Evolutionary conservation across 78 protist genomes (phyloP), one percentile per base, ranked within the genome.

Genomic region (Dictyostelium purpureum): DNA sequence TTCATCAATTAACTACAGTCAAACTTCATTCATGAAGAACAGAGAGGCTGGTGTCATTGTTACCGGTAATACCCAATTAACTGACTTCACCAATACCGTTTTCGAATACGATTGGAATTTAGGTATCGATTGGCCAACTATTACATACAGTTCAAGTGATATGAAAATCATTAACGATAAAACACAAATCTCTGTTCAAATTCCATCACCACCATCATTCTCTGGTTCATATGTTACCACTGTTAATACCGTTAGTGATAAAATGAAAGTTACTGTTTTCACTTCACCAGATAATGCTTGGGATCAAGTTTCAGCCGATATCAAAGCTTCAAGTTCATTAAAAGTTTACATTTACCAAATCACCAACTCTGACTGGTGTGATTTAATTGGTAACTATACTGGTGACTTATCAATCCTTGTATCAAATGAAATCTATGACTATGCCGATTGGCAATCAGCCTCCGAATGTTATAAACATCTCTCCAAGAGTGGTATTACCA

Each of bases 31-130:
- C 57, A 81, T 88, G 90, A 80, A 80, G 78, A 88, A 94, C 47
- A 75, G 96, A 77, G 96, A 94, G 47, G 96, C 96, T 47, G 96
- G 83, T 73, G 87, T 91, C 6, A 57, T 78, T 24, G 79, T 77
- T 35, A 37, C 16, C 31, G 89, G 71, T 19, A n/a, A 74, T 28
- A 5, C 24, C 18, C 21, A 43, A 12, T 16, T 87, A 11, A 42
- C 61, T 16, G 78, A 79, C 33, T 69, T 88, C 9, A 63, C 75
- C 2, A 54, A 75, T 10, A 4, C 40, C 6, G 87, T 88, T 0
- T 87, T 89, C 38, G 91, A 89, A 38, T 57, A 37, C 21, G 96
- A 94, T 78, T 94, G 94, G 94, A 56, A 67, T 24, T 26, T 28
- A 43, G 80, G 87, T 63, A 37, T 45, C 31, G 77, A 40, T 19